Evolutionary conservation across 148 eudicot species (phyloP), one percentile per base, ranked within the genome.

Genomic region (Vaccinium macrocarpon): DNA sequence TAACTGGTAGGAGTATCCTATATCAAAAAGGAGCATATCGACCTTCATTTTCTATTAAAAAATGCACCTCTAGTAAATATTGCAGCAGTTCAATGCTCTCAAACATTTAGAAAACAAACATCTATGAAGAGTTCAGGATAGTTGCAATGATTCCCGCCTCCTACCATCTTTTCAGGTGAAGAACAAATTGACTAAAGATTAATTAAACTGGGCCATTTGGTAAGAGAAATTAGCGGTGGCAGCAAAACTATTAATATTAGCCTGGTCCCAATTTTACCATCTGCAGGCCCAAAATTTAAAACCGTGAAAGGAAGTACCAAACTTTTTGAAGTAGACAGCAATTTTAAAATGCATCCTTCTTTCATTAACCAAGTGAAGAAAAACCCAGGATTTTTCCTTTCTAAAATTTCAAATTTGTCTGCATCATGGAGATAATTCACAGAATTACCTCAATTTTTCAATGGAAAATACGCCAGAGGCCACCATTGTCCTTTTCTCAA

Each of bases 151-250:
- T 50, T 8, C 10, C 55, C 18, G 11, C 16, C 23, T 78, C 32
- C 29, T 13, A 16, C 27, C 12, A 59, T 49, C 70, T 80, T 19
- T 38, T 57, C 68, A 59, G 72, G 72, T 80, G 18, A 59, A 80
- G 52, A 18, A 14, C 51, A 59, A 42, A 23, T 19, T 19, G 52
- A 21, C 5, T 42, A 42, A 62, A n/a, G 32, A 46, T 11, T 23
- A 81, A 64, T 23, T 14, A 42, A 42, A 6, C 38, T 14, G 14
- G 13, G 21, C 53, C 3, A 48, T 49, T 81, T 1, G 68, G 50
- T 13, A 13, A 62, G 82, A 78, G 19, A 76, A 78, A 52, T 25
- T 53, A 78, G 81, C 62, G 52, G 10, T 52, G 62, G 81, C 62
- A 25, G 35, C 81, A 15, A 62, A 77, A 75, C 38, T 77, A 53